Conservation (phyloP, 2,329 filamentous ascomycete genomes). For the Periconia digitata region DNA sequence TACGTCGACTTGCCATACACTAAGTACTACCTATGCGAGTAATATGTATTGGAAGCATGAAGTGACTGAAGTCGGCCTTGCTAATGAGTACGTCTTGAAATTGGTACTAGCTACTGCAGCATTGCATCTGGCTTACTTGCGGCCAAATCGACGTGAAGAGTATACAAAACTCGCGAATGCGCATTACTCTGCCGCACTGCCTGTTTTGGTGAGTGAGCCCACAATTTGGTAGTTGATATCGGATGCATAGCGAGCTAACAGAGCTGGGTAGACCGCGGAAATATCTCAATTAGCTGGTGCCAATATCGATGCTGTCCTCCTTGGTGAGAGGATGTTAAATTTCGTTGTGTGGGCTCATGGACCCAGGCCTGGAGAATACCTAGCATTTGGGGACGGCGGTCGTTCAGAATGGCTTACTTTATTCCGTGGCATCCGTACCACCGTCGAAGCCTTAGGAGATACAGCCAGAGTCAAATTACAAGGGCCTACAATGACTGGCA, state of each 20-base stretch:
- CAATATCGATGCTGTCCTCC: conserved; percentile 27
- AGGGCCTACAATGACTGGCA: conserved; percentile 7
- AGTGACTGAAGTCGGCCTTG: conserved; percentile 22
- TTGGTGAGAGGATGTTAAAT: conserved; percentile 28
- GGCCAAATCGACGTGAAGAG: conserved; percentile 16
- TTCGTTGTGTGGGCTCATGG: conserved; percentile 27
- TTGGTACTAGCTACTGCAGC: conserved; percentile 29
- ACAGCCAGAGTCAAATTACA: conserved; percentile 11
- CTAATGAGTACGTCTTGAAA: conserved; percentile 20
- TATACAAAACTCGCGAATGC: conserved; percentile 23
- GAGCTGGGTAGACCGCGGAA: conserved; percentile 13
- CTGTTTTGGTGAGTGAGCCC: conserved; percentile 7
- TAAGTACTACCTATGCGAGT: conserved; percentile 19
- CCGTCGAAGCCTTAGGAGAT: conserved; percentile 11
- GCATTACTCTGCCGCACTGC: conserved; percentile 25
- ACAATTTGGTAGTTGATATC: not conserved
- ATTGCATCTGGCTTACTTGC: conserved; percentile 24
- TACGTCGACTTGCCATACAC: conserved; percentile 25
- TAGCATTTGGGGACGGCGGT: conserved; percentile 27
- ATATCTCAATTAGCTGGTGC: conserved; percentile 17
- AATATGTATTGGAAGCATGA: conserved; percentile 16
- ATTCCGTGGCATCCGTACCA: conserved; percentile 32
- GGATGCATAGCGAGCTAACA: not conserved
- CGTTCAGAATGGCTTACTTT: conserved; percentile 34
- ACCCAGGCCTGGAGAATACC: conserved; percentile 29